Base-by-base conservation (phyloP, 1,139 yeast genomes). In the Blastobotrys arbuscula region DNA sequence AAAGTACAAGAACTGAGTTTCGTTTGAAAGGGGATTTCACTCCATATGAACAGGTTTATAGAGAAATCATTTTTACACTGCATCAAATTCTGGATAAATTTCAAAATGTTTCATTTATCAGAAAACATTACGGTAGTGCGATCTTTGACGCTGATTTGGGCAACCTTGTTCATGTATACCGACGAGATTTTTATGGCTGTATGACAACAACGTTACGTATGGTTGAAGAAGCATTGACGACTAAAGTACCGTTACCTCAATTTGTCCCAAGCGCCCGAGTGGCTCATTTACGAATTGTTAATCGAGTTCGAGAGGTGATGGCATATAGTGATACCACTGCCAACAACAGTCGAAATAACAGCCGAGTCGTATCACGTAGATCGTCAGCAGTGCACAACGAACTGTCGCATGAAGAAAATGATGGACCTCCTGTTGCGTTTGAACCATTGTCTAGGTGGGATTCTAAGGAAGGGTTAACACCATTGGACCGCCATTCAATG, bases 51-150 rank as follows among this genome's bases (percentile, higher is more conserved):
- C 63, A 65, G 42, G 64, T 74, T 1, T 74, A 71, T 47, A 61
- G 64, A 12, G 78, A 76, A 48, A 68, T 76, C 39, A 72, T 74
- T 10, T 74, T 71, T 57, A 68, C 73, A 18, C 59, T 73, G 42
- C 68, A 72, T 45, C 78, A 75, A 52, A 71, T 76, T 26, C 54
- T 73, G n/a, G 79, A 76, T 50, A 65, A 78, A 43, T 60, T 73
- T 54, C 76, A 75, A 48, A 73, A 74, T 44, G 69, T 72, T 24
- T 71, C 70, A n/a, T 64, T 72, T 34, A 50, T 75, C 49, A 60
- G 78, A 52, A 65, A 65, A 42, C 65, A 68, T 31, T 71, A 73
- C 52, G 79, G 79, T 5, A 69, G 74, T 37, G 77, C 73, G 0
- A 65, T 73, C 24, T 60, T 74, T 34, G 77, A 74, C 44, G 28